Percentiles rank a stretch among this genome's conserved stretches.
Conservation (phyloP, 495 filamentous ascomycete genomes). For the Schizothecium vesticola region DNA sequence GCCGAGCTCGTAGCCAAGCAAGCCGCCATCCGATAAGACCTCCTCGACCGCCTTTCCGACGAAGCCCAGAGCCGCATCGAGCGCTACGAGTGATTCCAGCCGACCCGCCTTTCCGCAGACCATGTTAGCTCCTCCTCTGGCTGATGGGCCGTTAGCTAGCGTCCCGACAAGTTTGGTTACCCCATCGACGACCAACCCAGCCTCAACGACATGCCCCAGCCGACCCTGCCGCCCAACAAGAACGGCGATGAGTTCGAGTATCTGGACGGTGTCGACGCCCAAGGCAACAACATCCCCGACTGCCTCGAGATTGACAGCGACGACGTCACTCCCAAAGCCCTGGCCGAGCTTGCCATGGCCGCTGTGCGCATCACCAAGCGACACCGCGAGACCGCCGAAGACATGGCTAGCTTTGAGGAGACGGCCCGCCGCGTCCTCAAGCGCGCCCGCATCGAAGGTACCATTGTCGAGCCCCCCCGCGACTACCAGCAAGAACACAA, state of each 20-base stretch:
- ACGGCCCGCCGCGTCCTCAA: not conserved
- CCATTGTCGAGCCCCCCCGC: not conserved
- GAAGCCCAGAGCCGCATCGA: not conserved
- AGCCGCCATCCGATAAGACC: not conserved
- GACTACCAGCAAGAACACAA: not conserved
- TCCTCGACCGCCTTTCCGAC: not conserved
- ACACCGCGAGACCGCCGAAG: not conserved
- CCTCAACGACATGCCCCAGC: not conserved
- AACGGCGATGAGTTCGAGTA: not conserved
- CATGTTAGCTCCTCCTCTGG: too few relatives aligned
- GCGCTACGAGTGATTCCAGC: not conserved
- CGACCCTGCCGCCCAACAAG: not conserved
- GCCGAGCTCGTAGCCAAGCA: not conserved
- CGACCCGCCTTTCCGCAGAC: too few relatives aligned
- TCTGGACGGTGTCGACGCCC: not conserved
- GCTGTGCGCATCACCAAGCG: not conserved
- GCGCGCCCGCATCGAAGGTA: not conserved
- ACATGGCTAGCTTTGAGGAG: not conserved
- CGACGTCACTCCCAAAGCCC: not conserved
- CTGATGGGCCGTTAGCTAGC: too few relatives aligned
- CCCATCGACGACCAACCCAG: too few relatives aligned
- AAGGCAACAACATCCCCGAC: not conserved
- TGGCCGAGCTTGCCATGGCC: not conserved
- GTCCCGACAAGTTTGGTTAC: too few relatives aligned
- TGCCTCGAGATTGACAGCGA: not conserved